Conservation (phyloP, 2,329 filamentous ascomycete species). For the Coniochaeta pulveracea region DNA sequence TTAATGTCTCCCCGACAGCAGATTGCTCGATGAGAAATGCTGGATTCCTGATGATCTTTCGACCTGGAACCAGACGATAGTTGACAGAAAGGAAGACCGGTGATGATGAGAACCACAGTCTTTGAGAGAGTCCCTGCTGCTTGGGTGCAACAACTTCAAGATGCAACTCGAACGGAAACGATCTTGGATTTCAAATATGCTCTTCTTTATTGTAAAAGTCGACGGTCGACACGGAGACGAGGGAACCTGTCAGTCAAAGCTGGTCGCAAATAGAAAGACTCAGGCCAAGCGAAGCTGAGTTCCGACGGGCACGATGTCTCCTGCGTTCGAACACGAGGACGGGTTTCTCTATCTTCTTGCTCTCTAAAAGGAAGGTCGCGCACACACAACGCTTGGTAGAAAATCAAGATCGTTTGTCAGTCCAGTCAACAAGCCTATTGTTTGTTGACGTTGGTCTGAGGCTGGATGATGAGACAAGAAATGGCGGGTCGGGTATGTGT, state of each 20-base stretch:
- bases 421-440: constrained; percentile 3
- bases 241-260: too few relatives aligned
- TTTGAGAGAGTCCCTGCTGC: too few relatives aligned
- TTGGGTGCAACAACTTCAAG: too few relatives aligned
- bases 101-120: too few relatives aligned
- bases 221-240: constrained; percentile 1
- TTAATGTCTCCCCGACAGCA: constrained; percentile 85
- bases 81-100: neutral
- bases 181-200: too few relatives aligned
- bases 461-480: constrained; percentile 13
- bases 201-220: constrained; percentile 1
- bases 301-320: constrained; percentile 13
- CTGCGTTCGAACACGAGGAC: constrained; percentile 12
- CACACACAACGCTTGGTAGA: constrained; percentile 18
- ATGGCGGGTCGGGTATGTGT: constrained; percentile 13
- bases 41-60: constrained; percentile 22
- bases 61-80: constrained; percentile 11
- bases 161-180: too few relatives aligned
- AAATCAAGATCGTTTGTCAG: constrained; percentile 4
- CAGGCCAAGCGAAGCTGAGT: constrained; percentile 11
- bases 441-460: constrained; percentile 3
- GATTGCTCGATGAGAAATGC: constrained; percentile 21
- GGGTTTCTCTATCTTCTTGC: too few relatives aligned
- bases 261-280: constrained; percentile 8
- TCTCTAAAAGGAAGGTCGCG: constrained; percentile 16